Evolutionary conservation across 768 basidiomycete genomes (phyloP), one percentile per base, ranked within the genome.

Genomic region (Suillus sp.): DNA sequence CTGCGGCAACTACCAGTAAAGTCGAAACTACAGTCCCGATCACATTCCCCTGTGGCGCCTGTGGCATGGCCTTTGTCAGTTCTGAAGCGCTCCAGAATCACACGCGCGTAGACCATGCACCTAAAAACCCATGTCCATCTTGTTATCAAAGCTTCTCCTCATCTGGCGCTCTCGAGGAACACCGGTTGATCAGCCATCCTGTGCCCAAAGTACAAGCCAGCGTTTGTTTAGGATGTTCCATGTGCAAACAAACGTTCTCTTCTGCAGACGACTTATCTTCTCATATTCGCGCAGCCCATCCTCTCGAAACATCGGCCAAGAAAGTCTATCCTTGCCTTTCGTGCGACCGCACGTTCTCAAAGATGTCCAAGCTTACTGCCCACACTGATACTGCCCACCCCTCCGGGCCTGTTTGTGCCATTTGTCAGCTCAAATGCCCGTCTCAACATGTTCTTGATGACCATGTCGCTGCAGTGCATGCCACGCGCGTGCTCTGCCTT

Each of bases 391-490:
- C 74, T 30, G 68, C 72, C 27, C 74, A 76, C 62, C 68, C 68
- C 27, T 11, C 54, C 16, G 59, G 51, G n/a, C 51, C 65, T 22
- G 62, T 68, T 25, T 75, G 74, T 61, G 63, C 65, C 16, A 69
- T 75, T 59, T 75, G 74, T 57, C 71, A 67, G 54, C 43, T 57
- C 50, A 62, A 54, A 47, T 72, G 58, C 47, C 56, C 51, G 9
- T 70, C 72, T 5, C 69, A 71, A 64, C 66, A 59, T 16, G 70
- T 69, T 38, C 68, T 77, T n/a, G 67, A 75, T n/a, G 69, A 70
- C 34, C 74, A 75, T 40, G 47, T 74, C 50, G 69, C 71, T 32
- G 68, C 69, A 14, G 74, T 68, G 27, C 74, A 75, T 45, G 71
- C 4, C 4, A 34, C 74, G 20, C 72, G 67, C 27, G 63, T 59